Evolutionary conservation across 2,329 filamentous ascomycete species (phyloP), one percentile per base, ranked within the genome.

Genomic region (Fusarium sp.): DNA sequence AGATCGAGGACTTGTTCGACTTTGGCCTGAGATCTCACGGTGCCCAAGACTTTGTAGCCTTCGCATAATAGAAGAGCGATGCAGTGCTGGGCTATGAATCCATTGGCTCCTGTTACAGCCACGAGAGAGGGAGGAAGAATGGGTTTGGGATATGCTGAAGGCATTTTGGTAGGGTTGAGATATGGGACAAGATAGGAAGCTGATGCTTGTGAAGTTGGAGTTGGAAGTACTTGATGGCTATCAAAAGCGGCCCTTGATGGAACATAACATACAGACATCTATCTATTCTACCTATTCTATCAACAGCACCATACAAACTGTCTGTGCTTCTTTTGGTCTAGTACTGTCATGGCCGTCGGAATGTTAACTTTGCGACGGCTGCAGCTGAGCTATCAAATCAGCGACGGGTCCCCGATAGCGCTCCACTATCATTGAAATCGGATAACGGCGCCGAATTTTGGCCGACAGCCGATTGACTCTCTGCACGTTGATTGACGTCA

Each of bases 1-100:
- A 63, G 12, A 1, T 61, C 32, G 3, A 61, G 27, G 7, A 63
- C 60, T 44, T 63, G 60, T 6, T 63, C 57, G 3, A 41, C 30
- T 52, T 63, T 63, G 1, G 44, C 6, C n/a, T 49, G 37, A 3
- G 60, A 63, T 2, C 60, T 59, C 4, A 63, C 60, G 10, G 60
- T 63, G 1, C 60, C 60, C 15, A 61, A 15, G 2, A 63, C 44
- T 10, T 18, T 50, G 23, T 63, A 63, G 2, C 60, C 44, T 61
- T 63, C 57, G 1, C 56, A 44, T 10, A 63, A 8, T 2, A 63
- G 44, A 13, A 63, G 56, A 1, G 26, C 32, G 5, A 63, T 52
- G 2, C 60, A 63, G 12, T 63, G 60, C 13, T 63, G 60, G 17
- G 60, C 60, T 44, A 63, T 63, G 38, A 63, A 63, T 11, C 60